Percentiles rank a stretch among this genome's conserved stretches.
These are phyloP conservation scores for Pythium scleroteichum DNA, from an alignment of 352 stramenopile genomes.

Conservation along the genomic window DNA sequence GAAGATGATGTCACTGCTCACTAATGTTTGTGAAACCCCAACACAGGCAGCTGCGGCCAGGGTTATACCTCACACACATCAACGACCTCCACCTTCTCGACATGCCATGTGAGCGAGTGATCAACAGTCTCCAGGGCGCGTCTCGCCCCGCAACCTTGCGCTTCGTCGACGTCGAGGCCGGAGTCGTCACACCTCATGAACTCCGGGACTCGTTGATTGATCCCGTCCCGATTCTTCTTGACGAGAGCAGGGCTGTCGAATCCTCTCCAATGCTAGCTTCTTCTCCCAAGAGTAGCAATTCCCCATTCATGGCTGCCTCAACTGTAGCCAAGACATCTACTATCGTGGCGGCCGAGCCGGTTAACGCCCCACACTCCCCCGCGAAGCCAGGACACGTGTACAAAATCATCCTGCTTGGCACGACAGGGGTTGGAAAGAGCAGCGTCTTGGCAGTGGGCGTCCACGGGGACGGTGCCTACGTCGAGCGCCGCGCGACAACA, in stretches of 20 bases:
- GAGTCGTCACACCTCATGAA: constrained; percentile 75
- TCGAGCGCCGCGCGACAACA: constrained; percentile 63
- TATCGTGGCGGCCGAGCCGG: constrained; percentile 16
- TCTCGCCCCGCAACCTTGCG: constrained; percentile 59
- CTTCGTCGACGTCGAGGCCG: constrained; percentile 78
- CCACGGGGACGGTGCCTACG: constrained; percentile 58
- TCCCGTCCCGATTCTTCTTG: constrained; percentile 21
- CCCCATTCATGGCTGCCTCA: neutral
- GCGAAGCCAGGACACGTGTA: constrained; percentile 33
- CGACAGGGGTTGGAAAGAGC: constrained; percentile 77
- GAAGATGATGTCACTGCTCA: neutral
- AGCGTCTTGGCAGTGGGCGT: constrained; percentile 67
- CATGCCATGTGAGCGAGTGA: constrained; percentile 66
- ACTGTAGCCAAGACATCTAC: constrained; percentile 9
- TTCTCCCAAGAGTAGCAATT: constrained; percentile 10
- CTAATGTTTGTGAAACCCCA: no score
- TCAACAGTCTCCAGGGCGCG: constrained; percentile 58
- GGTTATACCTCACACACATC: constrained; percentile 83
- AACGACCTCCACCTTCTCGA: constrained; percentile 68
- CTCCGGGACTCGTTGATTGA: constrained; percentile 66
- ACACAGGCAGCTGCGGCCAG: constrained; percentile 49
- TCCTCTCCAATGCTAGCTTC: neutral
- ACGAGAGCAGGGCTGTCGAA: neutral
- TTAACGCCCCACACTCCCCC: constrained; percentile 3
- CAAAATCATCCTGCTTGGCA: constrained; percentile 83